These are phyloP conservation scores for Persicaria tinctoria DNA, from an alignment of 148 eudicot genomes.

Conservation along the genomic window DNA sequence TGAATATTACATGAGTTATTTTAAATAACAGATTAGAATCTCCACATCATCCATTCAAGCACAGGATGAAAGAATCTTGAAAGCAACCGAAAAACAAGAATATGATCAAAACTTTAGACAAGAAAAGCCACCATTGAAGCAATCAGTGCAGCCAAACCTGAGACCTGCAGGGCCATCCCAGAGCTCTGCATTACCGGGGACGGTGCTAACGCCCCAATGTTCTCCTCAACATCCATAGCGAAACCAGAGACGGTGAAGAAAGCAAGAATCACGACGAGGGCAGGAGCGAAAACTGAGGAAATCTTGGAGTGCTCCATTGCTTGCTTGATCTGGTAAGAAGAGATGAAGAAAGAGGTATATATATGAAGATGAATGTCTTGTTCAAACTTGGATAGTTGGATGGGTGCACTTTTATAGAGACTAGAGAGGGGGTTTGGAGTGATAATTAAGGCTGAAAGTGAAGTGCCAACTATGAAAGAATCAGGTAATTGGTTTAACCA, in stretches of 20 bases:
- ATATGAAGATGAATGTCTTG: neutral
- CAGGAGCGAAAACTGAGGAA: neutral
- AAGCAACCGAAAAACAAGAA: neutral
- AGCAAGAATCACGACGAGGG: neutral
- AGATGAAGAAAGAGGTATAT: neutral
- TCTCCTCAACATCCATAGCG: neutral
- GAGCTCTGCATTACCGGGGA: conserved; percentile 7
- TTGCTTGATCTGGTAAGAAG: conserved; percentile 3
- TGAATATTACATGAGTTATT: no score
- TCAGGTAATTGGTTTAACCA: conserved; percentile 14
- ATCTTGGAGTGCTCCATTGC: neutral
- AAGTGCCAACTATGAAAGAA: conserved; percentile 22
- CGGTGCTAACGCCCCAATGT: neutral
- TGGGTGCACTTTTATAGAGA: neutral
- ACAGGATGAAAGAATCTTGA: neutral
- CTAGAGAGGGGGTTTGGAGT: neutral
- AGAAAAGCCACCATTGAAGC: neutral
- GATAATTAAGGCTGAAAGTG: conserved; percentile 7
- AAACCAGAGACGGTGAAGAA: neutral
- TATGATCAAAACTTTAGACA: neutral
- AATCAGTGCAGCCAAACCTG: neutral
- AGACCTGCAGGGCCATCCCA: conserved; percentile 4
- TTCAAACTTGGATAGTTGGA: neutral
- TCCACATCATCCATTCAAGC: neutral
- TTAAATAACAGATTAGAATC: neutral